These are phyloP conservation scores for Cornus controversa DNA, from an alignment of 148 eudicot genomes.

Conservation along the genomic window DNA sequence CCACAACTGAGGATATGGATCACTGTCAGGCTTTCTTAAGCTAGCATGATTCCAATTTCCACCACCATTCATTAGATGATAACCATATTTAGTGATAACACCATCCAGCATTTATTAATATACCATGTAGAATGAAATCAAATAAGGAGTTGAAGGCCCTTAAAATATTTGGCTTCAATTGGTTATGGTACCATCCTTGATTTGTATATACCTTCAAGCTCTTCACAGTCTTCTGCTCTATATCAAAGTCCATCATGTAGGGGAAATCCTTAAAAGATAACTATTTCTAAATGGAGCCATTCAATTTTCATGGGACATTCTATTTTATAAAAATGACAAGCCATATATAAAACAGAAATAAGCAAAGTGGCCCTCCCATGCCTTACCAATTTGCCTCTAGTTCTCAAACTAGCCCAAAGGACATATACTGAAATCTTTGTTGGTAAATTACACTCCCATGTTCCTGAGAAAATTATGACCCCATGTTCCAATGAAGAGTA, in stretches of 20 bases:
- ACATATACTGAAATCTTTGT: too few species aligned
- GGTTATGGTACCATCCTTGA: not conserved
- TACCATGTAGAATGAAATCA: not conserved
- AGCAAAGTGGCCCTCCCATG: too few species aligned
- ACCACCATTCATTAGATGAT: not conserved
- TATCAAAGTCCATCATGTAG: not conserved
- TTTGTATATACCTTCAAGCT: not conserved
- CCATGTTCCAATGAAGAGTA: too few species aligned
- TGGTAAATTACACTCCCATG: too few species aligned
- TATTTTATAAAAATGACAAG: too few species aligned
- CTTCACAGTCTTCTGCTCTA: not conserved
- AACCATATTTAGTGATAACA: not conserved
- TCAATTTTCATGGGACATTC: too few species aligned
- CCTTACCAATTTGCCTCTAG: too few species aligned
- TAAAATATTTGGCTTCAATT: not conserved
- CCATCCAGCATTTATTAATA: not conserved
- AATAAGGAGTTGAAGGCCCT: not conserved
- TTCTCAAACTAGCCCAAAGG: too few species aligned
- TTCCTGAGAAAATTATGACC: too few species aligned
- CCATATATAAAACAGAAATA: too few species aligned
- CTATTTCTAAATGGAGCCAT: too few species aligned
- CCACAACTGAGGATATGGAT: not conserved
- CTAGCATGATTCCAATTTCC: not conserved
- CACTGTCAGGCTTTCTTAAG: not conserved
- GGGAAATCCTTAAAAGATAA: too few species aligned